Conservation (phyloP, 352 stramenopile genomes). For the Elongisporangium prolatum region DNA sequence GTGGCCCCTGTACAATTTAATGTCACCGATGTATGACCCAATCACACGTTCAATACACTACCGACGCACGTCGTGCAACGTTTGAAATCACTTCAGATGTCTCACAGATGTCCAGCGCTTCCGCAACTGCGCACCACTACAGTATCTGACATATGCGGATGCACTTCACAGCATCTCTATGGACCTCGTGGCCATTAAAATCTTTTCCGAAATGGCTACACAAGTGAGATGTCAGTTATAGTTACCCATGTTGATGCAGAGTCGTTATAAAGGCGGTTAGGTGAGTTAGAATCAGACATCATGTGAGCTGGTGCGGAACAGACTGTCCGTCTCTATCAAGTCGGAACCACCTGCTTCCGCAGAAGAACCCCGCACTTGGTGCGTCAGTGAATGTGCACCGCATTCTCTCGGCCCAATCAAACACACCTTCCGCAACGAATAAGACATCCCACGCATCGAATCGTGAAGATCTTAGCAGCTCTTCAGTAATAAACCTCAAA, state of each 20-base stretch:
- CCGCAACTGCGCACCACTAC: constrained; percentile 19
- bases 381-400: background rate
- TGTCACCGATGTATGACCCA: constrained; percentile 16
- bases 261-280: background rate
- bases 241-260: background rate
- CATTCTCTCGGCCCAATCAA: background rate
- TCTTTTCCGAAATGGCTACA: constrained; percentile 11
- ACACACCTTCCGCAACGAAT: background rate
- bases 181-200: constrained; percentile 21
- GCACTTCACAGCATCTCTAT: constrained; percentile 49
- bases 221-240: background rate
- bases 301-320: constrained; percentile 2
- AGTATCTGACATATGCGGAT: constrained; percentile 32
- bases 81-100: no score
- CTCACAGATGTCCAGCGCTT: no score
- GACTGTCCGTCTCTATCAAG: background rate
- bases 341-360: background rate
- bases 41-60: constrained; percentile 39
- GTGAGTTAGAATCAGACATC: background rate
- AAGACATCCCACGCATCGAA: no score
- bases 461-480: no score
- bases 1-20: constrained; percentile 35
- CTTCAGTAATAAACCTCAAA: no score
- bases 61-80: constrained; percentile 44
- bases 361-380: background rate